Conservation (phyloP, 495 filamentous ascomycete genomes). For the Evansstolkia leycettana region DNA sequence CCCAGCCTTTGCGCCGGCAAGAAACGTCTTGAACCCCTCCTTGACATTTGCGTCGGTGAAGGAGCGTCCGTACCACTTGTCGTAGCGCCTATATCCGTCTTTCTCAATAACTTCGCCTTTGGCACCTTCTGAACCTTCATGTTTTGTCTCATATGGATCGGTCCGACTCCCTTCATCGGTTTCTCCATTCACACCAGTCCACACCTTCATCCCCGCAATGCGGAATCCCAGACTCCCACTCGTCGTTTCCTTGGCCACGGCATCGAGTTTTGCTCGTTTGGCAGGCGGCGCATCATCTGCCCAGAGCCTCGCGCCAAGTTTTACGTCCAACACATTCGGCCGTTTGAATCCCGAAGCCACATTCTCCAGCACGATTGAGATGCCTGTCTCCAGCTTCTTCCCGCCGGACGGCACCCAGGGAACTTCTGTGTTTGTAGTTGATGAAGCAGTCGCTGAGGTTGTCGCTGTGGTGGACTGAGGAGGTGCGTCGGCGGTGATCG, state of each 20-base stretch:
- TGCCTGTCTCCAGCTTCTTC: slow-evolving; percentile 54
- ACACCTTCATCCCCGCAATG: slow-evolving; percentile 90
- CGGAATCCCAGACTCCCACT: slow-evolving; percentile 71
- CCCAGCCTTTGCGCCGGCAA: slow-evolving; percentile 51
- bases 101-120: slow-evolving; percentile 28
- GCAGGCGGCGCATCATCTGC: slow-evolving; percentile 65
- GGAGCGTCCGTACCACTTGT: slow-evolving; percentile 75
- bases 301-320: slow-evolving; percentile 79
- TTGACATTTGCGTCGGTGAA: slow-evolving; percentile 61
- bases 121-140: slow-evolving; percentile 24
- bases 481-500: slow-evolving; percentile 4
- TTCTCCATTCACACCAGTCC: slow-evolving; percentile 48
- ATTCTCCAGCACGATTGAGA: slow-evolving; percentile 81
- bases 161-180: slow-evolving; percentile 25
- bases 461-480: slow-evolving; percentile 2
- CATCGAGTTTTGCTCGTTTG: slow-evolving; percentile 71
- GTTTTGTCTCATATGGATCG: slow-evolving; percentile 28
- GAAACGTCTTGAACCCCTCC: slow-evolving; percentile 63
- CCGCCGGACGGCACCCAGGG: slow-evolving; percentile 38
- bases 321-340: slow-evolving; percentile 91
- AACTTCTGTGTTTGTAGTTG: slow-evolving; percentile 8
- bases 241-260: slow-evolving; percentile 67
- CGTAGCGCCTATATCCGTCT: slow-evolving; percentile 60
- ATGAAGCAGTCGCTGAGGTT: slow-evolving; percentile 2
- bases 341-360: slow-evolving; percentile 67